Percentiles rank a stretch among this genome's conserved stretches.
Conservation (phyloP, 1,139 yeast genomes). For the Magnusiomyces suaveolens region DNA sequence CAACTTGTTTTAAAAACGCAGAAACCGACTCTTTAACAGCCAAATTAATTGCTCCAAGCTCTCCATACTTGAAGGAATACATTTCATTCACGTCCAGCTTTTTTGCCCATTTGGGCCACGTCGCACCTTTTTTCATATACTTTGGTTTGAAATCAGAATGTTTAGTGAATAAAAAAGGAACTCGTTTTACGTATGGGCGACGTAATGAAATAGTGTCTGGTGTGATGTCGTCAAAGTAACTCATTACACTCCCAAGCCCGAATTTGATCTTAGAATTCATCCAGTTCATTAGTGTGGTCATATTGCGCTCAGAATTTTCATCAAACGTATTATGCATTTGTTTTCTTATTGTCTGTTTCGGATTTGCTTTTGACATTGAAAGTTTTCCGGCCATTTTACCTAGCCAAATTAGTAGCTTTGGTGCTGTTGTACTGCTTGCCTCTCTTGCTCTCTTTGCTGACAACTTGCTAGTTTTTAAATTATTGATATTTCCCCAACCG, state of each 20-base stretch:
- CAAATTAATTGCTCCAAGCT: slow-evolving; percentile 32
- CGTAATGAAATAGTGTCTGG: slow-evolving; percentile 11
- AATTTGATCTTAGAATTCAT: not conserved
- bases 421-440: not conserved
- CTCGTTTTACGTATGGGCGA: slow-evolving; percentile 36
- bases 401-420: not conserved
- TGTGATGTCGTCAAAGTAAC: slow-evolving; percentile 12
- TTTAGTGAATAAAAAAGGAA: slow-evolving; percentile 53
- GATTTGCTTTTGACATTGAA: not conserved
- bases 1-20: slow-evolving; percentile 17
- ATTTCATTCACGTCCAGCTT: slow-evolving; percentile 44
- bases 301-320: slow-evolving; percentile 17
- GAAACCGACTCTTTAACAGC: slow-evolving; percentile 31
- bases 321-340: not conserved
- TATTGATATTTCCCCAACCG: slow-evolving; percentile 28
- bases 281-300: not conserved
- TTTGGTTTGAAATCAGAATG: slow-evolving; percentile 20
- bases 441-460: slow-evolving; percentile 1
- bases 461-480: slow-evolving; percentile 3
- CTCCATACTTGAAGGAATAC: slow-evolving; percentile 38
- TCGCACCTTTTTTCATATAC: slow-evolving; percentile 32
- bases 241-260: not conserved
- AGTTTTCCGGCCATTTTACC: not conserved
- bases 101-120: slow-evolving; percentile 39
- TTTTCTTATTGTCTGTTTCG: not conserved